These are phyloP conservation scores for Dendrocalamus latiflorus DNA, from an alignment of 202 grass and related monocot species.

Conservation along the genomic window DNA sequence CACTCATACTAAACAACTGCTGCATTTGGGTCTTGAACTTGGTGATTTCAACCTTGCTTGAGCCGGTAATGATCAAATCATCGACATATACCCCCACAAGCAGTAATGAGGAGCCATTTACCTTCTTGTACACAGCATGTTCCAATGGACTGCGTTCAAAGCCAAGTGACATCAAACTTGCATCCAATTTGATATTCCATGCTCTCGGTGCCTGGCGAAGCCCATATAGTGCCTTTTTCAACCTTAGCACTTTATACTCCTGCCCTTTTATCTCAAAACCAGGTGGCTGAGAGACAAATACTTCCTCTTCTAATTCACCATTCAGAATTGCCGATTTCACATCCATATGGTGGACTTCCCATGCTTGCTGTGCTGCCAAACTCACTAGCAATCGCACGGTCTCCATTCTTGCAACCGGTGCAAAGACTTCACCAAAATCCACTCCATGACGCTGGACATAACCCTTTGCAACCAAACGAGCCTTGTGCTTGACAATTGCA, in stretches of 20 bases:
- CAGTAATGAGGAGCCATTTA: accelerated
- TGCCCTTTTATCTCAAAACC: not conserved
- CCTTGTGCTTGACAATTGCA: no score
- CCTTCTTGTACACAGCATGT: not conserved
- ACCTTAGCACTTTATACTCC: no score
- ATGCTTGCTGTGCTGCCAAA: not conserved
- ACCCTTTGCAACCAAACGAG: no score
- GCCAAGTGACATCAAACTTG: not conserved
- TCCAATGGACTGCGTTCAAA: not conserved
- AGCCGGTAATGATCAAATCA: not conserved
- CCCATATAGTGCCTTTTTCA: no score
- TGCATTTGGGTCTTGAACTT: not conserved
- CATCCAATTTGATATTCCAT: no score
- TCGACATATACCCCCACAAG: not conserved
- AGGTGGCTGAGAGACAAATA: not conserved
- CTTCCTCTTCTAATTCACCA: not conserved
- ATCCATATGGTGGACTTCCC: not conserved
- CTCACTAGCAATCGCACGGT: no score
- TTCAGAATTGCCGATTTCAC: not conserved
- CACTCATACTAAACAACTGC: not conserved
- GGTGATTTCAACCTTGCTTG: no score
- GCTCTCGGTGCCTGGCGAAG: not conserved
- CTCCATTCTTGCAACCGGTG: no score
- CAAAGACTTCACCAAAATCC: no score
- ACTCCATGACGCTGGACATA: no score